Evolutionary conservation across 805 yeast species (phyloP).

Genomic region (Ogataea methylovora): DNA sequence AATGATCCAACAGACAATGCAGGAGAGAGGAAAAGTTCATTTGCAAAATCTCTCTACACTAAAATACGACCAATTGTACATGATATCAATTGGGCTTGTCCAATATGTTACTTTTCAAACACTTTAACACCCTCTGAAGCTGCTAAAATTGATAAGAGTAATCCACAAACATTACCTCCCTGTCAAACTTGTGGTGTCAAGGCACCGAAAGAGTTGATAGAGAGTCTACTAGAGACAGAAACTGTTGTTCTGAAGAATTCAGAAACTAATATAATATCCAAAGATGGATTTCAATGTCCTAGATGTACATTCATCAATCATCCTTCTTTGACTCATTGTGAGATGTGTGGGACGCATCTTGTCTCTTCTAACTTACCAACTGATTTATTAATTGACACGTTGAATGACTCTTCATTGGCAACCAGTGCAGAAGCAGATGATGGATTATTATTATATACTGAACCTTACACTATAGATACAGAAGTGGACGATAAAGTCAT

Average conservation of each 20-base stretch:
- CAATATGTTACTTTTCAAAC: slow-evolving; percentile 78
- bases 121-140: slow-evolving; percentile 21
- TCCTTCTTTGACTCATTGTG: slow-evolving; percentile 70
- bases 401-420: not conserved
- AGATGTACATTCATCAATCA: slow-evolving; percentile 69
- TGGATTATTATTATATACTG: slow-evolving; percentile 6
- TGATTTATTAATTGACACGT: slow-evolving; percentile 1
- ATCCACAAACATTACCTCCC: slow-evolving; percentile 23
- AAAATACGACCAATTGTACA: slow-evolving; percentile 1
- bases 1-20: not conserved
- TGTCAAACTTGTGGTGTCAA: slow-evolving; percentile 62
- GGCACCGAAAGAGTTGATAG: slow-evolving; percentile 29
- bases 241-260: not conserved
- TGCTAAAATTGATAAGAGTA: slow-evolving; percentile 2
- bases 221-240: slow-evolving; percentile 8
- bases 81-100: slow-evolving; percentile 64
- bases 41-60: not conserved
- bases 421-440: not conserved
- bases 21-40: not conserved
- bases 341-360: slow-evolving; percentile 71
- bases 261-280: not conserved
- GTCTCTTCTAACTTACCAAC: slow-evolving; percentile 18
- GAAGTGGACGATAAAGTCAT: slow-evolving; percentile 28
- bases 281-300: slow-evolving; percentile 36
- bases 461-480: slow-evolving; percentile 4